Evolutionary conservation across 305 asterid genomes (phyloP), one percentile per base, ranked within the genome.

Genomic region (Fraxinus dipetala): DNA sequence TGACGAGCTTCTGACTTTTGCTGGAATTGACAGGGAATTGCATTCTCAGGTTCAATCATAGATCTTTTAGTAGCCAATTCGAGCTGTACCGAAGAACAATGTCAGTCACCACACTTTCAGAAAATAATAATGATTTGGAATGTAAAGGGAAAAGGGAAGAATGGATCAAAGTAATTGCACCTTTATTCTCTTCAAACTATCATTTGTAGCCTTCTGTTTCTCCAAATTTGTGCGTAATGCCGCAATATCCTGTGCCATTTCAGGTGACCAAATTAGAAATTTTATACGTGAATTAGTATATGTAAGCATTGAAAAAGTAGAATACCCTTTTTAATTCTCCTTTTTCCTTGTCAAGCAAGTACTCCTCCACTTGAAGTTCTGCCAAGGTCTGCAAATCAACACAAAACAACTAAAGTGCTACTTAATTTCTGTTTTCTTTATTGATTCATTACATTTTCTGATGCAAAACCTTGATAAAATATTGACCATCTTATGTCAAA

Each of bases 351-450:
- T 87, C 72, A 83, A 93, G 88, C 59, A 86, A 40, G 63, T 56
- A 84, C 83, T 94, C 99, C 84, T 91, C 95, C 30, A 84, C 89
- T 85, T 86, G 93, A 81, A 96, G 98, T 82, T 96, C 94, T 14
- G 91, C 84, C 82, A 93, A 80, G 18, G 95, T 92, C 99, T 96
- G 92, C 72, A 77, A 69, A 81, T 31, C 56, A 79, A 54, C 72
- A 70, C 10, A 36, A 84, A 11, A 24, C 28, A 54, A 75, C 75
- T 31, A 6, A 5, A 30, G 75, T 31, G 5, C 38, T 69, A 30
- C 13, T 22, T 65, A 65, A 61, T 65, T 65, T 65, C n/a, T 26
- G 18, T 65, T 65, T 65, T 65, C 18, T 26, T 65, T 26, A 26
- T 65, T 10, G 18, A 65, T 24, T 63, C 34, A 24, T 63, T 63